phyloP scores from a whole-genome alignment of 2,329 filamentous ascomycete genomes.

The Aspergillus caelatus region DNA sequence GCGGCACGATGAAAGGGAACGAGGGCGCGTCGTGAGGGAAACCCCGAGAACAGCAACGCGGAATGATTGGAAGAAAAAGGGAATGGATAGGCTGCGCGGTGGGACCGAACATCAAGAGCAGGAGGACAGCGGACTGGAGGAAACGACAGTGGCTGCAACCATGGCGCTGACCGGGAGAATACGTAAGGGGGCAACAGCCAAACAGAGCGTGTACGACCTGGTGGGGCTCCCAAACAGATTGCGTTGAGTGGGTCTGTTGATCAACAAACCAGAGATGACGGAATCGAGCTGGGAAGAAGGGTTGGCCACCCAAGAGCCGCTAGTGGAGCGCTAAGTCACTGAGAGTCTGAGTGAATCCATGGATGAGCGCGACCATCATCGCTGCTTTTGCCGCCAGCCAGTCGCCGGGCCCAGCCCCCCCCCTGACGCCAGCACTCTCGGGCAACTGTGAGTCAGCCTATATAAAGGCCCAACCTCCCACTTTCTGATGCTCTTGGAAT shows the following conservation, averaged over 20 bases:
- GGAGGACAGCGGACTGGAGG: slow-evolving; percentile 32
- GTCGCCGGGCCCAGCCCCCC: slow-evolving; percentile 37
- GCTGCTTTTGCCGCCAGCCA: slow-evolving; percentile 42
- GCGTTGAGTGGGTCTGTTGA: slow-evolving; percentile 14
- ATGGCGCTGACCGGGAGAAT: slow-evolving; percentile 30
- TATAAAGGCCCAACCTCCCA: slow-evolving; percentile 46
- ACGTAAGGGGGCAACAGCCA: slow-evolving; percentile 22
- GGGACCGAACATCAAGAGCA: slow-evolving; percentile 30
- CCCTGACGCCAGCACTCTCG: slow-evolving; percentile 34
- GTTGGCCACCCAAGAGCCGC: slow-evolving; percentile 28
- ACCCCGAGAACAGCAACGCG: slow-evolving; percentile 25
- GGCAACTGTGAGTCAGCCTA: slow-evolving; percentile 39
- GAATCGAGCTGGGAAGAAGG: slow-evolving; percentile 23
- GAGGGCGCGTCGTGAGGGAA: slow-evolving; percentile 32
- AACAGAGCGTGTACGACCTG: slow-evolving; percentile 14
- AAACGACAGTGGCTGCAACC: slow-evolving; percentile 30
- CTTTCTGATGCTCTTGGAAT: slow-evolving; percentile 32
- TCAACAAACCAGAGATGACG: slow-evolving; percentile 24
- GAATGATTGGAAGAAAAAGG: slow-evolving; percentile 30
- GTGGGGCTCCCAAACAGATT: slow-evolving; percentile 24
- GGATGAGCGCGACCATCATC: slow-evolving; percentile 29
- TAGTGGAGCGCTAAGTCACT: slow-evolving; percentile 24
- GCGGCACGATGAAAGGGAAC: slow-evolving; percentile 32
- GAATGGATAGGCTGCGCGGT: slow-evolving; percentile 18
- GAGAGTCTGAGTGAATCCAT: slow-evolving; percentile 24